phyloP scores from a whole-genome alignment of 2,329 filamentous ascomycete genomes.

The Phoma sp. region DNA sequence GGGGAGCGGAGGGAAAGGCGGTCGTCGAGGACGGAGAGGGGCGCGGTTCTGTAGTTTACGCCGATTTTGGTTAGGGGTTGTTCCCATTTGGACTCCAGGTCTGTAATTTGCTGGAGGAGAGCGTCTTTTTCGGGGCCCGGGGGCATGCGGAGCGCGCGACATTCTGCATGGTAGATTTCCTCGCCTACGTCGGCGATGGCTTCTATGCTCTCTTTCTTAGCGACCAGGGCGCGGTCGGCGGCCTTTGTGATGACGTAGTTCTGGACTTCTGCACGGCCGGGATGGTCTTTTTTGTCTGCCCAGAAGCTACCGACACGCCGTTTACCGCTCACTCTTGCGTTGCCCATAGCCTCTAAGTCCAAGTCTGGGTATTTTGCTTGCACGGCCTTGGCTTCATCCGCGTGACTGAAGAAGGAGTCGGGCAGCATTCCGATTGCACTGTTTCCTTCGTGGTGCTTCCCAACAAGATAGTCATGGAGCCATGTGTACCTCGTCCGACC shows the following conservation, averaged over 20 bases:
- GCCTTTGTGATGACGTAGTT: conserved; percentile 5
- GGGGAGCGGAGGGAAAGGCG: conserved; percentile 33
- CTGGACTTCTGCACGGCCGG: conserved; percentile 10
- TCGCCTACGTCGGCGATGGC: conserved; percentile 32
- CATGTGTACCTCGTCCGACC: conserved; percentile 16
- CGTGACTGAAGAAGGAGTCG: conserved; percentile 15
- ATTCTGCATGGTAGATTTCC: conserved; percentile 38
- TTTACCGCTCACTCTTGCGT: neutral
- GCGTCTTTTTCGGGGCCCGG: conserved; percentile 31
- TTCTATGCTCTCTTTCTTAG: conserved; percentile 21
- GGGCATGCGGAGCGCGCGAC: conserved; percentile 27
- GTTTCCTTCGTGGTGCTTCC: conserved; percentile 29
- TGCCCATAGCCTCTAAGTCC: conserved; percentile 5
- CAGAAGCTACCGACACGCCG: neutral
- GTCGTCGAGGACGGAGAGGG: conserved; percentile 34
- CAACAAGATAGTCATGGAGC: conserved; percentile 30
- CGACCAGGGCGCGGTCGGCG: neutral
- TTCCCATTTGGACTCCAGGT: conserved; percentile 33
- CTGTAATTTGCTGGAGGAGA: conserved; percentile 46
- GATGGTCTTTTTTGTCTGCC: conserved; percentile 11
- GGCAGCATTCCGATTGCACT: conserved; percentile 26
- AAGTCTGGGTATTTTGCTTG: conserved; percentile 22
- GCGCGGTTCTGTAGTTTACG: conserved; percentile 8
- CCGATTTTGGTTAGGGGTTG: neutral
- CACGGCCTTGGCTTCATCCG: conserved; percentile 12